Evolutionary conservation across 805 yeast genomes (phyloP).

Genomic region (Kluyveromyces aestuarii): DNA sequence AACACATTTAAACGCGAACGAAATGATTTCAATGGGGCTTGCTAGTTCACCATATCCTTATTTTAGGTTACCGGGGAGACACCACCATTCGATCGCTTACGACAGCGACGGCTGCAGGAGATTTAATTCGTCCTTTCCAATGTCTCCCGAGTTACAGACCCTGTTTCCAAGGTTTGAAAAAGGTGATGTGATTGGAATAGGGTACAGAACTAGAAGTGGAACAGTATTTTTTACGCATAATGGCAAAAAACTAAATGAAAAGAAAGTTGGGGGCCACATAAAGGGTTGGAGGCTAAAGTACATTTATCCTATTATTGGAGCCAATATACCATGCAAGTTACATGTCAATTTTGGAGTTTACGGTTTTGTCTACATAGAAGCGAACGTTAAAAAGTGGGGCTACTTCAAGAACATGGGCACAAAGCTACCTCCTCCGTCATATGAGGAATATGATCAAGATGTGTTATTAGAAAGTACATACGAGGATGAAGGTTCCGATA

Average conservation of each 20-base stretch:
- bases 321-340: slow-evolving; percentile 71
- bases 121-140: slow-evolving; percentile 62
- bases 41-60: slow-evolving; percentile 86
- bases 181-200: slow-evolving; percentile 92
- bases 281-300: slow-evolving; percentile 62
- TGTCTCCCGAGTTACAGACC: slow-evolving; percentile 36
- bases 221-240: slow-evolving; percentile 89
- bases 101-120: slow-evolving; percentile 80
- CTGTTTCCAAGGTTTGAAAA: slow-evolving; percentile 53
- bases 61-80: slow-evolving; percentile 89
- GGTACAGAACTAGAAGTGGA: slow-evolving; percentile 74
- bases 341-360: slow-evolving; percentile 84
- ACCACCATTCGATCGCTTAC: slow-evolving; percentile 75
- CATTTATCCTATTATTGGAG: slow-evolving; percentile 83
- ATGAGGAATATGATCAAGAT: slow-evolving; percentile 71
- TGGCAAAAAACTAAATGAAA: slow-evolving; percentile 81
- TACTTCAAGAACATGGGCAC: slow-evolving; percentile 84
- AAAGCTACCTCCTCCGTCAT: slow-evolving; percentile 90
- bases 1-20: slow-evolving; percentile 27
- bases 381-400: slow-evolving; percentile 92
- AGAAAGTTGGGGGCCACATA: slow-evolving; percentile 70
- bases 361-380: slow-evolving; percentile 87
- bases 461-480: slow-evolving; percentile 58
- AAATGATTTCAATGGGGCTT: slow-evolving; percentile 65
- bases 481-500: slow-evolving; percentile 38